These are phyloP conservation scores for Euphorbia peplus DNA, from an alignment of 345 rosid genomes.

Conservation along the genomic window DNA sequence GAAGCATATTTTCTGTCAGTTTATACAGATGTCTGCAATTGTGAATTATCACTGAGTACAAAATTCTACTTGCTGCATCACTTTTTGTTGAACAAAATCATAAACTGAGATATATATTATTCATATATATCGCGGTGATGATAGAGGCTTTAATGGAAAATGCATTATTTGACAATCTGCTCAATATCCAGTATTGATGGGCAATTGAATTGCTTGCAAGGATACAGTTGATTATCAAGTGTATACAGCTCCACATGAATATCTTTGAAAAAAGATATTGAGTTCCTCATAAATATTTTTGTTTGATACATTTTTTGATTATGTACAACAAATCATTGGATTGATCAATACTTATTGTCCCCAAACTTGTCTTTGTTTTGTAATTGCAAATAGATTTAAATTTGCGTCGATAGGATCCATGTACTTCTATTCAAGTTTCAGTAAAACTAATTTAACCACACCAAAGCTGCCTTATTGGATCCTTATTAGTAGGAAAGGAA, in stretches of 20 bases:
- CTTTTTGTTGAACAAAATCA: neutral
- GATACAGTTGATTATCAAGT: too few species aligned
- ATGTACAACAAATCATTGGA: neutral
- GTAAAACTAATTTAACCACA: neutral
- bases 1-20: neutral
- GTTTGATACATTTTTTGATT: too few species aligned
- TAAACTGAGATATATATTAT: neutral
- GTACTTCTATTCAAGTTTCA: too few species aligned
- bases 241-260: too few species aligned
- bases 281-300: neutral
- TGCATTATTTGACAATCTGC: neutral
- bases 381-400: neutral
- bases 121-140: neutral
- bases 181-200: neutral
- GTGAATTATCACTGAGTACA: neutral
- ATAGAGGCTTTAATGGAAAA: neutral
- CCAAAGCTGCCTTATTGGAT: neutral
- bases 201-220: neutral
- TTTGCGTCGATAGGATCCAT: too few species aligned
- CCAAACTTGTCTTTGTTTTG: neutral
- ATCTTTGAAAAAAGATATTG: too few species aligned
- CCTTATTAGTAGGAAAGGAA: neutral
- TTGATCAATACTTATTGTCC: neutral
- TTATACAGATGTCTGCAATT: neutral
- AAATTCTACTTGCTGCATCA: neutral